Evolutionary conservation across 331 rosid species (phyloP), one percentile per base, ranked within the genome.

Genomic region (Rosa hybrid): DNA sequence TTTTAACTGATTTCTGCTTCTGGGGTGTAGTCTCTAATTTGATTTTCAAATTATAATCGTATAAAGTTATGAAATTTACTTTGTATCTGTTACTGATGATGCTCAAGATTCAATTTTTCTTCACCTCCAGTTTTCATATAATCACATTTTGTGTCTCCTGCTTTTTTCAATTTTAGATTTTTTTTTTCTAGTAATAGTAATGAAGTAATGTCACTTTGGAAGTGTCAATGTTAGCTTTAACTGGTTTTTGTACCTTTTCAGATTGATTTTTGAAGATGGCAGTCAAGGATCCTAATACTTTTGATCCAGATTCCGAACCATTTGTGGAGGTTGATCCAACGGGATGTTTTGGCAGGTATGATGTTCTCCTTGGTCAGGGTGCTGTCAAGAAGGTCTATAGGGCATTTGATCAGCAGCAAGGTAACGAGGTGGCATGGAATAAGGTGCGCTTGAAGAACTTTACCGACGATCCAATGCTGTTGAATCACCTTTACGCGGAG

Each of bases 391-490:
- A 87, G 73, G 98, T 95, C 11, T 95, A 92, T 56, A 79, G 97
- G 84, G 98, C 88, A 4, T 95, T 95, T 82, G 98, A 95, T 90
- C 98, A 89, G 81, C 87, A 89, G 83, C 97, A 94, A 84, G 98
- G 98, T 7, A 92, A 77, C 38, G 98, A 94, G 85, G 98, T 94
- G 56, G 98, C 98, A 17, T 94, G 98, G 98, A 94, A 92, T 80
- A 97, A 92, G 86, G 98, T 94, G 67, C 87, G 88, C 4, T 84
- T 94, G 72, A 79, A 90, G 77, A 83, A 83, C 51, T 91, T 91
- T 82, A 85, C 90, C 23, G 90, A 91, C 0, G 92, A 92, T 65
- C 97, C 92, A 46, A 87, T 84, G 49, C 81, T 95, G 48, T 81
- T 95, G 12, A 87, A 89, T 44, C 86, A 94, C 27, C 90, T 92